Conservation (phyloP, 768 basidiomycete genomes). For the Boletellus sp. region DNA sequence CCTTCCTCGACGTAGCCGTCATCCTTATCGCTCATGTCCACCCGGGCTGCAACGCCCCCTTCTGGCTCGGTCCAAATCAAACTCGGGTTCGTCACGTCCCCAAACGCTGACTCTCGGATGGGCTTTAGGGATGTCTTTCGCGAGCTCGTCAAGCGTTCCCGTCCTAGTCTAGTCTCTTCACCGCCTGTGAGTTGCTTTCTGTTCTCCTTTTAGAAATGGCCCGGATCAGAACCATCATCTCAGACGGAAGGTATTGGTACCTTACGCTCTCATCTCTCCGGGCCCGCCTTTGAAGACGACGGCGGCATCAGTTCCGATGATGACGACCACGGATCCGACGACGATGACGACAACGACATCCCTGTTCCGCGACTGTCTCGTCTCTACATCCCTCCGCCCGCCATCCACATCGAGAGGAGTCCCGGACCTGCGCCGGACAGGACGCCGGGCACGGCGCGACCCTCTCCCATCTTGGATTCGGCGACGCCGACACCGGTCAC, state of each 20-base stretch:
- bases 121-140: constrained; percentile 58
- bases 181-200: constrained; percentile 59
- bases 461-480: constrained; percentile 19
- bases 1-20: constrained; percentile 37
- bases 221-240: neutral
- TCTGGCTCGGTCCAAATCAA: constrained; percentile 57
- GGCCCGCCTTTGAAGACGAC: constrained; percentile 68
- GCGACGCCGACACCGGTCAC: constrained; percentile 24
- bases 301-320: constrained; percentile 64
- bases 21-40: constrained; percentile 44
- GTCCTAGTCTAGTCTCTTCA: constrained; percentile 67
- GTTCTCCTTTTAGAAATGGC: neutral
- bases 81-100: constrained; percentile 51
- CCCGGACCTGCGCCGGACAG: constrained; percentile 7
- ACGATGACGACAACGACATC: constrained; percentile 32
- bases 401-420: constrained; percentile 18
- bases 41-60: constrained; percentile 43
- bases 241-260: constrained; percentile 89
- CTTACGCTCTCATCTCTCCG: constrained; percentile 56
- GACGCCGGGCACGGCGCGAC: constrained; percentile 25
- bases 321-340: constrained; percentile 34
- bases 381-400: constrained; percentile 22
- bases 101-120: constrained; percentile 42
- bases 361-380: constrained; percentile 23
- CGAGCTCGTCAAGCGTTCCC: constrained; percentile 60